These are phyloP conservation scores for Rubia tinctorum DNA, from an alignment of 305 asterid species.

Conservation along the genomic window DNA sequence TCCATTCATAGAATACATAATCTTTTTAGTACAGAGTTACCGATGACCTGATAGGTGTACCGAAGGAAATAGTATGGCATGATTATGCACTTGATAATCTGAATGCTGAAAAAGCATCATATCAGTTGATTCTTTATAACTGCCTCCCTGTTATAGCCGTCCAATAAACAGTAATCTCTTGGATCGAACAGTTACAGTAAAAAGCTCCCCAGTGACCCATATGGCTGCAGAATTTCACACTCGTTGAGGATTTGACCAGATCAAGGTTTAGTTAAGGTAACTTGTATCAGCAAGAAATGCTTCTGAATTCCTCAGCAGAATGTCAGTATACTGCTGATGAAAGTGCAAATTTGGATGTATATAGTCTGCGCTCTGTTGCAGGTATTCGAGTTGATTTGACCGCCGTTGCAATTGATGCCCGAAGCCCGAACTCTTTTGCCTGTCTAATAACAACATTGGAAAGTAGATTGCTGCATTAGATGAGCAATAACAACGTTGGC, in stretches of 20 bases:
- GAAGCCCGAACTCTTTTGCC: too few species aligned
- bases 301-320: not conserved
- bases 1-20: not conserved
- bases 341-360: not conserved
- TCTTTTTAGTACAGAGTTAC: not conserved
- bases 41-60: slow-evolving; percentile 4
- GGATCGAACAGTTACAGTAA: not conserved
- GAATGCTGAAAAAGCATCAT: slow-evolving; percentile 7
- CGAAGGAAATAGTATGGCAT: not conserved
- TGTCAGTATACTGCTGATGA: not conserved
- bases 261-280: not conserved
- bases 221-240: not conserved
- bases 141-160: not conserved
- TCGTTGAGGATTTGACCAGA: not conserved
- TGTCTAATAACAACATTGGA: not conserved
- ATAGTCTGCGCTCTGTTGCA: not conserved
- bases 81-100: slow-evolving; percentile 8
- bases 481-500: not conserved
- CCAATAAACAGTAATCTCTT: not conserved
- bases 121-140: too few species aligned
- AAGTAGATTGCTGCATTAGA: not conserved
- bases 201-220: not conserved
- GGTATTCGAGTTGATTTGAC: not conserved
- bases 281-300: not conserved
- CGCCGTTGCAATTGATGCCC: not conserved